Evolutionary conservation across 495 filamentous ascomycete genomes (phyloP).

Genomic region (Lentithecium fluviatile): DNA sequence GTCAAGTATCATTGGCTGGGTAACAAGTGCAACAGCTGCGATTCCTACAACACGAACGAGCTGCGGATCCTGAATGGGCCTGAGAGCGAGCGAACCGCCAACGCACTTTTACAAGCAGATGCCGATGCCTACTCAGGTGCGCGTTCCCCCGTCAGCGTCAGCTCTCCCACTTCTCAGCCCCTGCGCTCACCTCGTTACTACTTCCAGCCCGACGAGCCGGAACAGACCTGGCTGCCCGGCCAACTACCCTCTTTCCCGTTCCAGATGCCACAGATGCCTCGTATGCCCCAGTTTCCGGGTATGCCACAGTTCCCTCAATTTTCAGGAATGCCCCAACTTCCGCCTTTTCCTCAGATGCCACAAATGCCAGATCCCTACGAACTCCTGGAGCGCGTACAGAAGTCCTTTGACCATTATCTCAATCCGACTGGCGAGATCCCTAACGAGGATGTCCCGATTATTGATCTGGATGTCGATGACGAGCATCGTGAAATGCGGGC

Average conservation of each 20-base stretch:
- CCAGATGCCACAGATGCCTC: conserved; percentile 30
- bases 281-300: conserved; percentile 30
- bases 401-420: conserved; percentile 30
- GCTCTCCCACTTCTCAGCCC: conserved; percentile 20
- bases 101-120: conserved; percentile 26
- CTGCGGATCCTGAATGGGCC: conserved; percentile 38
- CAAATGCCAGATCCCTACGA: conserved; percentile 38
- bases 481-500: conserved; percentile 19
- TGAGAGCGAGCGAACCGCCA: conserved; percentile 38
- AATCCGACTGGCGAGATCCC: conserved; percentile 25
- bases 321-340: conserved; percentile 29
- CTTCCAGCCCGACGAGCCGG: conserved; percentile 30
- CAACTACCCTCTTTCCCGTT: conserved; percentile 30
- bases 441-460: conserved; percentile 17
- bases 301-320: conserved; percentile 31
- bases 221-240: conserved; percentile 27
- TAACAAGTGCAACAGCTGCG: conserved; percentile 76
- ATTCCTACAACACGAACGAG: conserved; percentile 48
- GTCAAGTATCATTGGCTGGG: conserved; percentile 94
- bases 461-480: conserved; percentile 20
- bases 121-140: conserved; percentile 1
- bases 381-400: conserved; percentile 39
- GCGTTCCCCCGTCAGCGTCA: conserved; percentile 18
- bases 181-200: conserved; percentile 28
- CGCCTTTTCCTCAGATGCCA: conserved; percentile 32